These are phyloP conservation scores for Cadophora sp. DNA, from an alignment of 2,329 filamentous ascomycete species.

Conservation along the genomic window DNA sequence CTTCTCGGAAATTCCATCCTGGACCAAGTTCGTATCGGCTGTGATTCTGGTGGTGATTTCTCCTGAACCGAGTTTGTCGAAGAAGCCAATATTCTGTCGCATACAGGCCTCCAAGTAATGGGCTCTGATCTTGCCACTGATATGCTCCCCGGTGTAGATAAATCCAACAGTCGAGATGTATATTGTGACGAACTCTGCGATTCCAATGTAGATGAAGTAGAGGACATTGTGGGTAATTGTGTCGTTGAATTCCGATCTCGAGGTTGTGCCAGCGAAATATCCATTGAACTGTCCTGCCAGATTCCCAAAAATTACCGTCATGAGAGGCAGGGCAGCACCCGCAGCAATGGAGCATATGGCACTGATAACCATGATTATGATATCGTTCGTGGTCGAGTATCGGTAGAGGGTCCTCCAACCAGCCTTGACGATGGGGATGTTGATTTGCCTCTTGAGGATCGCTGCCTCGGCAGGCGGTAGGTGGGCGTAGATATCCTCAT, in stretches of 20 bases:
- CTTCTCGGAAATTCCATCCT: slow-evolving; percentile 94
- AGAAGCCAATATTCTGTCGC: slow-evolving; percentile 89
- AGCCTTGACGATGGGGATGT: slow-evolving; percentile 67
- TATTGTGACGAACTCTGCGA: slow-evolving; percentile 78
- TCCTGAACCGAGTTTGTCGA: slow-evolving; percentile 90
- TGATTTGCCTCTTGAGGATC: slow-evolving; percentile 72
- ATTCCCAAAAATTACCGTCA: slow-evolving; percentile 74
- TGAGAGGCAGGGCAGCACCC: slow-evolving; percentile 64
- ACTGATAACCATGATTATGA: slow-evolving; percentile 58
- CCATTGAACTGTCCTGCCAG: slow-evolving; percentile 74
- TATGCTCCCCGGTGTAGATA: slow-evolving; percentile 85
- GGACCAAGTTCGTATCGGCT: slow-evolving; percentile 89
- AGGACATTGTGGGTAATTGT: slow-evolving; percentile 70
- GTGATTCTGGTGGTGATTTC: slow-evolving; percentile 96
- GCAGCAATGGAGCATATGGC: slow-evolving; percentile 61
- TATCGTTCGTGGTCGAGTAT: slow-evolving; percentile 60
- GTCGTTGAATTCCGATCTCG: slow-evolving; percentile 62
- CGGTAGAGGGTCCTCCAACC: slow-evolving; percentile 66
- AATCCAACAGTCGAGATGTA: slow-evolving; percentile 88
- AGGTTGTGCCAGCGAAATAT: slow-evolving; percentile 57
- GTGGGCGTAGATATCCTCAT: slow-evolving; percentile 64
- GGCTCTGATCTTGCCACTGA: slow-evolving; percentile 79
- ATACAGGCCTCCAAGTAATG: slow-evolving; percentile 85
- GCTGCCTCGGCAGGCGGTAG: slow-evolving; percentile 69
- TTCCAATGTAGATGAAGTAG: slow-evolving; percentile 85